Conservation (phyloP, 1,284 basidiomycete species). For the Ganoderma multipileum region DNA sequence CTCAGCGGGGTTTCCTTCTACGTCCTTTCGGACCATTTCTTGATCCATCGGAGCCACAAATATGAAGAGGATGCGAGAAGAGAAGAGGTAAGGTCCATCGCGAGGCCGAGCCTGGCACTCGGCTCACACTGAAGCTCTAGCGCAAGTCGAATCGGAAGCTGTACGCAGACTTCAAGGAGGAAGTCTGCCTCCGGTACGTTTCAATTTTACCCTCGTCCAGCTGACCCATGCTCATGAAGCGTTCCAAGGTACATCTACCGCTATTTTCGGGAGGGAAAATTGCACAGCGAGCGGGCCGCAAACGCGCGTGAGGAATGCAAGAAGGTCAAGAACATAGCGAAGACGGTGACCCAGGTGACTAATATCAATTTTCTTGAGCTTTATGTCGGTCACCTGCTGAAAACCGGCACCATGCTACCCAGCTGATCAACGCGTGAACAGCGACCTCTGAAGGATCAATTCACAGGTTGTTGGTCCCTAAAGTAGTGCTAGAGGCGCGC, state of each 20-base stretch:
- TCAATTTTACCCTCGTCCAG: not conserved
- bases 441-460: not conserved
- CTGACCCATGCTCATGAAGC: not conserved
- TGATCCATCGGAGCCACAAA: slow-evolving; percentile 84
- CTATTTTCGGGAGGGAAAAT: slow-evolving; percentile 54
- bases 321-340: slow-evolving; percentile 62
- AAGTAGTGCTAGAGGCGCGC: not conserved
- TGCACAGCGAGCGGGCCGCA: slow-evolving; percentile 55
- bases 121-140: slow-evolving; percentile 42
- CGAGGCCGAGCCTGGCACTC: not conserved
- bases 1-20: slow-evolving; percentile 76
- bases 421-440: slow-evolving; percentile 26
- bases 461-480: not conserved
- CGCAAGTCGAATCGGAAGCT: slow-evolving; percentile 79
- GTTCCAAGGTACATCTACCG: slow-evolving; percentile 47
- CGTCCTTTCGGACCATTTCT: slow-evolving; percentile 84
- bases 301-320: slow-evolving; percentile 70
- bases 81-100: slow-evolving; percentile 57
- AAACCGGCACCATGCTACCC: not conserved
- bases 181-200: slow-evolving; percentile 67
- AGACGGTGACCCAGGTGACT: slow-evolving; percentile 48
- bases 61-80: slow-evolving; percentile 79
- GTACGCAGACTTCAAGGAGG: slow-evolving; percentile 80
- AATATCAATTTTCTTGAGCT: not conserved
- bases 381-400: not conserved